phyloP scores from a whole-genome alignment of 1,139 yeast genomes.

The Diutina pseudorugosa region DNA sequence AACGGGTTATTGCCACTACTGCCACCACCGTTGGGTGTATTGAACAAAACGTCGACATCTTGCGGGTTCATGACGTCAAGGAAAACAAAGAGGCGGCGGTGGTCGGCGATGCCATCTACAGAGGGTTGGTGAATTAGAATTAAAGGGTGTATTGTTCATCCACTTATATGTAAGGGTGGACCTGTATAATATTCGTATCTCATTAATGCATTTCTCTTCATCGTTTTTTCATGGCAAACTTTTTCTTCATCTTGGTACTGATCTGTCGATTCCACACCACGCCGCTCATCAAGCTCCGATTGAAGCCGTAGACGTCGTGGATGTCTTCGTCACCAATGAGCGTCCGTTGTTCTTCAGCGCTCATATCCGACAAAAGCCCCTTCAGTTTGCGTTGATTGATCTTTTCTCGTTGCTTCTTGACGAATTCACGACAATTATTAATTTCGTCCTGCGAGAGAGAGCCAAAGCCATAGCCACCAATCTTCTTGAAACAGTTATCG shows the following conservation, averaged over 20 bases:
- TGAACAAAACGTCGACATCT: slow-evolving; percentile 65
- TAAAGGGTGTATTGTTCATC: neutral
- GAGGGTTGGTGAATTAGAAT: neutral
- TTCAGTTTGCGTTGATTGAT: neutral
- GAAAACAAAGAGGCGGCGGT: slow-evolving; percentile 51
- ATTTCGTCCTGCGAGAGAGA: slow-evolving; percentile 75
- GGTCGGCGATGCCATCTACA: slow-evolving; percentile 70
- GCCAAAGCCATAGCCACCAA: slow-evolving; percentile 58
- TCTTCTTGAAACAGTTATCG: slow-evolving; percentile 63
- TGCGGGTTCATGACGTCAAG: slow-evolving; percentile 79
- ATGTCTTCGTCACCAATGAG: slow-evolving; percentile 18
- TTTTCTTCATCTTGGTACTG: slow-evolving; percentile 35
- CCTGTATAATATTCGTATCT: neutral
- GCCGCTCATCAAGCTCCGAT: slow-evolving; percentile 41
- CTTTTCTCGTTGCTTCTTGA: slow-evolving; percentile 43
- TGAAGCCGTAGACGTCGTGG: slow-evolving; percentile 38
- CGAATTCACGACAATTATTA: slow-evolving; percentile 64
- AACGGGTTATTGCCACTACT: slow-evolving; percentile 66
- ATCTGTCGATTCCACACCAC: slow-evolving; percentile 46
- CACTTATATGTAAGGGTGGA: neutral
- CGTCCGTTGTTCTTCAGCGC: neutral
- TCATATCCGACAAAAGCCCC: slow-evolving; percentile 8
- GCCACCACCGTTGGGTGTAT: slow-evolving; percentile 68
- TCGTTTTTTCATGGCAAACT: slow-evolving; percentile 10
- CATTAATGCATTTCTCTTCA: neutral